Evolutionary conservation across 2,329 filamentous ascomycete species (phyloP), one percentile per base, ranked within the genome.

Genomic region (Diaporthe nobilis): DNA sequence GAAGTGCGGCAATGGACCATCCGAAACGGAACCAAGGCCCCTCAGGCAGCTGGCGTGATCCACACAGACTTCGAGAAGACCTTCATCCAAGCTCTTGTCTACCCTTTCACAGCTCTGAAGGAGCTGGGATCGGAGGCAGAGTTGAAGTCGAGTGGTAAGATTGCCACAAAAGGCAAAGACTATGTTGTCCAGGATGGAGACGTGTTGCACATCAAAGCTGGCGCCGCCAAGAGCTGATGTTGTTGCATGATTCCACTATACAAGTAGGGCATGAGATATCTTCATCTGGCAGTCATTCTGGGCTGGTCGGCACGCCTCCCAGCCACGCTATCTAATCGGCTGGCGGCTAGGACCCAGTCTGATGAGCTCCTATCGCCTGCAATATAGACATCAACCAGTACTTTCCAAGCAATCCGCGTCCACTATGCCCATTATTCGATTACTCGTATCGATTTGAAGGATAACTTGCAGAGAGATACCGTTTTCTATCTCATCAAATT

Each of bases 41-140:
- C 97, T 25, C 94, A 97, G 83, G 97, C 97, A 63, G 97, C 97
- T 51, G 97, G 97, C 90, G 97, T 99, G 78, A 99, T 99, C 80
- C 97, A 99, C 87, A 95, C 93, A 79, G 97, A 99, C 84, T 98
- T 99, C 80, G 97, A 99, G 86, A 99, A 99, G 92, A 99, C 97
- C 0, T 99, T 99, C 84, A 99, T 99, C 81, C 97, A 99, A 87
- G 94, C 90, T 78, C 90, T 99, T 78, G 95, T 98, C 42, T 98
- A 98, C 88, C 98, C 98, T 88, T 99, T 92, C 86, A 88, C 84
- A 37, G 87, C 90, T 2, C 88, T 99, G 72, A 95, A 93, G 87
- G 97, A 98, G 86, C 88, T 94, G 67, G 96, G 96, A 71, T 95
- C 98, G 79, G 97, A 99, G 88, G 88, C 92, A 34, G 91, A 94